These are phyloP conservation scores for Thermomyces lanuginosus DNA, from an alignment of 2,329 filamentous ascomycete genomes.

Conservation along the genomic window DNA sequence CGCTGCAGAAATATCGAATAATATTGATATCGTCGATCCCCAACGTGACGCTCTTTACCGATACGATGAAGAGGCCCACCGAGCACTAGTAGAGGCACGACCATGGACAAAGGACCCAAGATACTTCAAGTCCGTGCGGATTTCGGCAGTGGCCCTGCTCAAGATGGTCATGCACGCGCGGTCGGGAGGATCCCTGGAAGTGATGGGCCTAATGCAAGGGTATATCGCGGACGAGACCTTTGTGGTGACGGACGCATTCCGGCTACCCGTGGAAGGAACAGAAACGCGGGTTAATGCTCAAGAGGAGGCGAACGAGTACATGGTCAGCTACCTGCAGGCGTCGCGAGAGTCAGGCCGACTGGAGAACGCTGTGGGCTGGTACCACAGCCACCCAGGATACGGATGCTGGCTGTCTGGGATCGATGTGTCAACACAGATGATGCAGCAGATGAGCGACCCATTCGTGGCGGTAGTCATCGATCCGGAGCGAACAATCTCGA, in stretches of 20 bases:
- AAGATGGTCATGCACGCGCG: conserved; percentile 99
- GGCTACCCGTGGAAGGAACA: conserved; percentile 91
- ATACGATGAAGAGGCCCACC: conserved; percentile 56
- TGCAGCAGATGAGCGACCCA: conserved; percentile 81
- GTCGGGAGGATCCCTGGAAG: conserved; percentile 78
- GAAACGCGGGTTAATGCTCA: conserved; percentile 96
- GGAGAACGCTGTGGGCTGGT: conserved; percentile 96
- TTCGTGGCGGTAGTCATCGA: conserved; percentile 95
- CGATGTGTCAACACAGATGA: conserved; percentile 74
- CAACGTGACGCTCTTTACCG: conserved; percentile 81
- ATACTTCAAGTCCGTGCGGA: conserved; percentile 86
- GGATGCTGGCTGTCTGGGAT: conserved; percentile 97
- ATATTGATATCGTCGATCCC: conserved; percentile 66
- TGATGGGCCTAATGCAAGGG: conserved; percentile 97
- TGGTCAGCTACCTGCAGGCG: conserved; percentile 66
- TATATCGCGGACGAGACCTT: conserved; percentile 72
- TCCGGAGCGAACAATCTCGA: conserved; percentile 83
- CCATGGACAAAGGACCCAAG: conserved; percentile 68
- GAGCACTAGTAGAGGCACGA: conserved; percentile 43
- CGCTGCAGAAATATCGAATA: conserved; percentile 69
- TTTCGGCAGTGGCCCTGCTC: conserved; percentile 81
- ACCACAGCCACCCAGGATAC: conserved; percentile 93
- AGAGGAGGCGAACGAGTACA: conserved; percentile 91
- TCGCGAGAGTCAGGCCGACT: conserved; percentile 59
- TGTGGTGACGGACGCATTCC: conserved; percentile 85